phyloP scores from a whole-genome alignment of 2,329 filamentous ascomycete genomes.

The Aspergillus felis region DNA sequence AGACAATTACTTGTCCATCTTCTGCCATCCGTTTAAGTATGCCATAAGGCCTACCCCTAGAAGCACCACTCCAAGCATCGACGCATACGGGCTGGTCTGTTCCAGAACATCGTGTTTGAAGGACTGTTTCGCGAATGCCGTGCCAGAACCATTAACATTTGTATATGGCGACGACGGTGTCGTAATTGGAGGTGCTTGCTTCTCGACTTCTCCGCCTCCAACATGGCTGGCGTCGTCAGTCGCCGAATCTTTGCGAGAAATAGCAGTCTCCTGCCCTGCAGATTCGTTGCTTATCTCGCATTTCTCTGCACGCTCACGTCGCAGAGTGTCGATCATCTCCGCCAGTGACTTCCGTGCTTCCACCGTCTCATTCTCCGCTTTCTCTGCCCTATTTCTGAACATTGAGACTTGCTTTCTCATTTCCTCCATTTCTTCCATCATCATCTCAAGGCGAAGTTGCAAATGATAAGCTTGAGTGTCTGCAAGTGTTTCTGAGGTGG shows the following conservation, averaged over 20 bases:
- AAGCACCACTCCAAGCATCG: slow-evolving; percentile 76
- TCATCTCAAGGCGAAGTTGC: slow-evolving; percentile 69
- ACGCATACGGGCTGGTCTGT: slow-evolving; percentile 69
- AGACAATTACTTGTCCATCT: slow-evolving; percentile 44
- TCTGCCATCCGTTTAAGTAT: slow-evolving; percentile 79
- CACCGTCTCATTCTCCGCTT: slow-evolving; percentile 72
- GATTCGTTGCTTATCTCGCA: slow-evolving; percentile 37
- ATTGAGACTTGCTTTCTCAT: slow-evolving; percentile 75
- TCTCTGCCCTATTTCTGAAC: slow-evolving; percentile 73
- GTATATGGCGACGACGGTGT: slow-evolving; percentile 49
- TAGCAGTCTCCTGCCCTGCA: neutral
- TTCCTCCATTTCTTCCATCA: slow-evolving; percentile 75
- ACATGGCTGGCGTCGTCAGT: slow-evolving; percentile 8
- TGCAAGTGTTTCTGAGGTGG: slow-evolving; percentile 23
- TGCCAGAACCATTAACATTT: slow-evolving; percentile 37
- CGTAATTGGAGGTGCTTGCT: slow-evolving; percentile 42
- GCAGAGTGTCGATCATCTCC: slow-evolving; percentile 82
- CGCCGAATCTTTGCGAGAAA: neutral
- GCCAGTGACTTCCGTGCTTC: slow-evolving; percentile 69
- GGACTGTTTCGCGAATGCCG: slow-evolving; percentile 40
- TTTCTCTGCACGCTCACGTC: slow-evolving; percentile 60
- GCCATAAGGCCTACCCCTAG: slow-evolving; percentile 82
- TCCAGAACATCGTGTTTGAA: slow-evolving; percentile 39
- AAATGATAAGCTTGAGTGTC: slow-evolving; percentile 45
- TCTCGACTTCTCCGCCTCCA: slow-evolving; percentile 11